phyloP scores from a whole-genome alignment of 2,329 filamentous ascomycete genomes.

The Fusarium palustre region DNA sequence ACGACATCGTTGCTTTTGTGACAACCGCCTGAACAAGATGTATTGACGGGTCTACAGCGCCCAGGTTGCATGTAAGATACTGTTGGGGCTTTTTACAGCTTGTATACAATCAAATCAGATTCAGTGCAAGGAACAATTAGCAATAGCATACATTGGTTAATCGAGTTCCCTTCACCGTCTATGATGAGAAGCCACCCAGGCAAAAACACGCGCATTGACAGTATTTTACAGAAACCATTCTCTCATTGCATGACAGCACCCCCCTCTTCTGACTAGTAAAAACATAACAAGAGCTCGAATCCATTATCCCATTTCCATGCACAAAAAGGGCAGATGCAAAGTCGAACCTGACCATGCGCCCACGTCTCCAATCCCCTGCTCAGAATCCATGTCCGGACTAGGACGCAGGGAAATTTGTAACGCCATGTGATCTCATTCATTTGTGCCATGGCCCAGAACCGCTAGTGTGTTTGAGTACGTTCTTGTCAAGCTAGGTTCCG shows the following conservation, averaged over 20 bases:
- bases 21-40: no score
- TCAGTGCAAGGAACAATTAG: conserved; percentile 45
- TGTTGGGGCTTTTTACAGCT: not conserved
- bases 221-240: conserved; percentile 62
- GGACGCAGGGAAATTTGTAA: conserved; percentile 39
- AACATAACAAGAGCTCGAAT: conserved; percentile 36
- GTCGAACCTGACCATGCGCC: conserved; percentile 40
- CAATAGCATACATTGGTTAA: conserved; percentile 58
- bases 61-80: not conserved
- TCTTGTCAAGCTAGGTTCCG: conserved; percentile 53
- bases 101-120: not conserved
- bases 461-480: conserved; percentile 48
- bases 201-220: conserved; percentile 58
- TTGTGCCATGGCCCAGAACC: conserved; percentile 39
- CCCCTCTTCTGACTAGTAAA: conserved; percentile 41
- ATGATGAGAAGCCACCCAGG: conserved; percentile 59
- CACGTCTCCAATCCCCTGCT: conserved; percentile 40
- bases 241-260: conserved; percentile 39
- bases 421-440: conserved; percentile 42
- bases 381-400: conserved; percentile 20
- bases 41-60: not conserved
- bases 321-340: conserved; percentile 33
- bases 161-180: conserved; percentile 58
- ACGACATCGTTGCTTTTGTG: not conserved
- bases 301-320: conserved; percentile 45